phyloP scores from a whole-genome alignment of 2,329 filamentous ascomycete genomes.

The Coleophoma eucalyptorum region DNA sequence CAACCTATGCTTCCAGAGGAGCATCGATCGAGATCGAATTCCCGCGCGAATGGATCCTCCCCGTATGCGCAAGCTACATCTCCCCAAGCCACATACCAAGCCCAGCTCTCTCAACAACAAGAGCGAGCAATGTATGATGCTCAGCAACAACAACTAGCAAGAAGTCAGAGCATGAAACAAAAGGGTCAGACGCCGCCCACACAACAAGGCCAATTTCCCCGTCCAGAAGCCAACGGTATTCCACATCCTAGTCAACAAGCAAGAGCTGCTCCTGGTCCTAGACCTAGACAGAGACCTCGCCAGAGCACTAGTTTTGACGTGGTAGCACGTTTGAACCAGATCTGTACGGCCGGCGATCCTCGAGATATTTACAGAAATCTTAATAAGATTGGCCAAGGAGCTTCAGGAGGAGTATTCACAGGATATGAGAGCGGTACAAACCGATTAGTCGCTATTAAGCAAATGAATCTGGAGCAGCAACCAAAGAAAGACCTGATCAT shows the following conservation, averaged over 20 bases:
- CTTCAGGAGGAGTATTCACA: conserved; percentile 91
- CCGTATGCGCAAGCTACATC: conserved; percentile 20
- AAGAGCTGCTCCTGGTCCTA: conserved; percentile 46
- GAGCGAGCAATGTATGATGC: conserved; percentile 68
- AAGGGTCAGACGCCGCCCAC: conserved; percentile 44
- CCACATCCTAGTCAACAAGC: conserved; percentile 28
- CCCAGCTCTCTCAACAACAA: conserved; percentile 72
- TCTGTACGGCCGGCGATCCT: conserved; percentile 87
- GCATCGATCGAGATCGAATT: conserved; percentile 66
- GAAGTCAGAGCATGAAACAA: conserved; percentile 71
- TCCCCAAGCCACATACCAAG: conserved; percentile 47
- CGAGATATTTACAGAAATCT: conserved; percentile 82
- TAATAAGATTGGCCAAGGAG: conserved; percentile 95
- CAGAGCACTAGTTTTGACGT: conserved; percentile 83
- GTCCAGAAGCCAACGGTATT: conserved; percentile 32
- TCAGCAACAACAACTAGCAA: conserved; percentile 72
- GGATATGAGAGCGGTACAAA: conserved; percentile 83
- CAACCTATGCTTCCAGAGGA: conserved; percentile 61
- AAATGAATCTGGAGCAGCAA: conserved; percentile 98
- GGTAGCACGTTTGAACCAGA: conserved; percentile 75
- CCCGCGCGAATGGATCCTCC: conserved; percentile 51
- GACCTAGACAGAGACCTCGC: conserved; percentile 73
- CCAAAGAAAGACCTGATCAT: conserved; percentile 99
- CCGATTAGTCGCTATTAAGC: conserved; percentile 93
- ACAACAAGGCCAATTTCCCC: conserved; percentile 45